Base-by-base conservation (phyloP, 2,329 filamentous ascomycete genomes). In the Aspergillus sp. region DNA sequence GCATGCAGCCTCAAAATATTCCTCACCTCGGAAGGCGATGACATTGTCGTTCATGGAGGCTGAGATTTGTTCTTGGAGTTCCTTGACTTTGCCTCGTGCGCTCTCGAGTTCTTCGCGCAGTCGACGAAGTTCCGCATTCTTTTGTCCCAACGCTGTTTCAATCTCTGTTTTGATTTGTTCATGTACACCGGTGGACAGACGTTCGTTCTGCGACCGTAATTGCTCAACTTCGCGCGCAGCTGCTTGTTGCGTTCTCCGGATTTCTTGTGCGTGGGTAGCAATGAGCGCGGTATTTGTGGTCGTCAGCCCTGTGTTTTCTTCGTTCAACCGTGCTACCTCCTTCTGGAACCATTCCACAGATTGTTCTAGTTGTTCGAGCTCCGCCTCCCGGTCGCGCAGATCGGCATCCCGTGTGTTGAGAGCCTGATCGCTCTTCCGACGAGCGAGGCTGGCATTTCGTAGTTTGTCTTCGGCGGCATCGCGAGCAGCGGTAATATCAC, bases 1-100 rank as follows among this genome's bases (percentile, higher is more conserved):
- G 73, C 95, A 99, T 43, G 93, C 90, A 68, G 87, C 87, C 70
- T 97, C 92, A 71, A 99, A 98, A 80, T 97, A 93, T 77, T 97
- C 93, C 73, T 97, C 93, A 70, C 97, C 92, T 64, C 86, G 86
- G 61, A 92, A 82, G 49, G 84, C 84, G 62, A 98, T 87, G 77
- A 96, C 93, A 64, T 90, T 85, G 67, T 91, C 88, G 60, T 82
- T 81, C 53, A 81, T 81, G 35, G 82, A 79, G 2, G 79, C 77
- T 25, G 86, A 75, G 40, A 88, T 85, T 67, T 87, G 81, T 61
- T 81, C 78, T 65, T 88, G 85, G 48, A 88, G 73, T 19, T 79
- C 77, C 63, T 84, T 80, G 63, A 88, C 82, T 66, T 86, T 82
- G 64, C 86, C 82, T 52, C 79, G 80, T 14, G 92, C 90, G 31